Conservation (phyloP, 805 yeast genomes). For the Tetrapisispora nanseiensis region DNA sequence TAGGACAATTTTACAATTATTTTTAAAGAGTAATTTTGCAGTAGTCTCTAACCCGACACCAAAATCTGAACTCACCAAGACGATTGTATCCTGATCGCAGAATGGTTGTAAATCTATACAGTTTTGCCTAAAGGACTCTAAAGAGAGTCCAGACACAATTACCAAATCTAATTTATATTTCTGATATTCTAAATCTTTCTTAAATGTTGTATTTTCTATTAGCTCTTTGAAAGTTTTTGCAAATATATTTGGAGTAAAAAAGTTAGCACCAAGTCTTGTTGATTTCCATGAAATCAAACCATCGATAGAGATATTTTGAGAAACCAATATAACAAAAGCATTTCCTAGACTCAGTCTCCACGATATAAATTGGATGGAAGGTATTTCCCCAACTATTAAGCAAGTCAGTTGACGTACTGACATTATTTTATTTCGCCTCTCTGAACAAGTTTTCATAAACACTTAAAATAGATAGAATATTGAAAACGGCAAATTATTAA, state of each 20-base stretch:
- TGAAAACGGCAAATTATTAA: too few relatives aligned
- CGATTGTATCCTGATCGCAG: slow-evolving; percentile 14
- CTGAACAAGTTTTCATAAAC: too few relatives aligned
- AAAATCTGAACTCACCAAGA: slow-evolving; percentile 24
- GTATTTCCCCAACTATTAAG: slow-evolving; percentile 25
- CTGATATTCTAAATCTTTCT: neutral
- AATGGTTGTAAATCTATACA: slow-evolving; percentile 13
- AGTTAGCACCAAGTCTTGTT: slow-evolving; percentile 24
- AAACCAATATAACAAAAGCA: slow-evolving; percentile 22
- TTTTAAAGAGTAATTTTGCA: slow-evolving; percentile 10
- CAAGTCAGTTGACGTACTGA: slow-evolving; percentile 4
- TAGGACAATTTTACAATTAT: slow-evolving; percentile 17
- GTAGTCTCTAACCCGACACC: slow-evolving; percentile 24
- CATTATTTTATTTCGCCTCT: too few relatives aligned
- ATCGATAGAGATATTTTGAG: slow-evolving; percentile 25
- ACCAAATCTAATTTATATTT: slow-evolving; percentile 21
- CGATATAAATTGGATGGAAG: slow-evolving; percentile 25
- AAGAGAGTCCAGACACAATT: slow-evolving; percentile 21
- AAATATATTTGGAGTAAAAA: slow-evolving; percentile 26
- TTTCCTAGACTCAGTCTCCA: slow-evolving; percentile 29
- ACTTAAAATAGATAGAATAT: too few relatives aligned
- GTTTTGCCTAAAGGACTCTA: slow-evolving; percentile 15
- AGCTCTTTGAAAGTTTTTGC: slow-evolving; percentile 17
- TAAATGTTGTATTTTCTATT: slow-evolving; percentile 6
- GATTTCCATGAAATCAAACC: slow-evolving; percentile 29